phyloP scores from a whole-genome alignment of 2,329 filamentous ascomycete species.

The Fusarium ramigenum region DNA sequence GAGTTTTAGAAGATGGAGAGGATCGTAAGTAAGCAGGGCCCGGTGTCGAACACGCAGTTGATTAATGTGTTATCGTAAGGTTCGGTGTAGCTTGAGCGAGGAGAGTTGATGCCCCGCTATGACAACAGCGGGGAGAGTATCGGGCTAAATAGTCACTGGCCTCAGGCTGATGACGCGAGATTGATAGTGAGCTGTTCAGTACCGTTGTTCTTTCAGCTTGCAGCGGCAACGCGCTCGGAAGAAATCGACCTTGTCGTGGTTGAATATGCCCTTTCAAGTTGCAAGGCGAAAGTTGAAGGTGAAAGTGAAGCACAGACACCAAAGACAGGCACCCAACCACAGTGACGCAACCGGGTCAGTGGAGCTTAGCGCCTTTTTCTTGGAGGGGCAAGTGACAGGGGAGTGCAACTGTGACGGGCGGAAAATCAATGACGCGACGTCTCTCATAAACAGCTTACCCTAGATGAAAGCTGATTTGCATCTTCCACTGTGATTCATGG shows the following conservation, averaged over 20 bases:
- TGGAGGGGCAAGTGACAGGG: conserved; percentile 30
- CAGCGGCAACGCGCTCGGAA: neutral
- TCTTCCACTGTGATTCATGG: neutral
- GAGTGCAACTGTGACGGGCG: conserved; percentile 4
- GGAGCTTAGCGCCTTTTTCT: conserved; percentile 19
- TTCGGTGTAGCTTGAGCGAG: conserved; percentile 29
- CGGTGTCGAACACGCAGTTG: neutral
- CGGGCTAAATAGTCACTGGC: neutral
- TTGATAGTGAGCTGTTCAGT: neutral
- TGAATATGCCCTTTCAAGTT: neutral
- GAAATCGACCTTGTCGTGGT: neutral
- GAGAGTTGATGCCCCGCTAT: conserved; percentile 35
- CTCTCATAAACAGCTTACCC: conserved; percentile 3
- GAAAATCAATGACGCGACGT: conserved; percentile 40
- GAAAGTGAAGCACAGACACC: conserved; percentile 38
- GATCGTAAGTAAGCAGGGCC: neutral
- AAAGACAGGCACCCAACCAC: conserved; percentile 45
- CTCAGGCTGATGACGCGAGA: neutral
- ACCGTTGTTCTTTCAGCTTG: neutral
- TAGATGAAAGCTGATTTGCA: neutral
- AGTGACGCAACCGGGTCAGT: conserved; percentile 46
- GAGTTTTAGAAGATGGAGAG: neutral
- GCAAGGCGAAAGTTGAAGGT: conserved; percentile 28
- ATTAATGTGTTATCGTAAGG: conserved; percentile 17
- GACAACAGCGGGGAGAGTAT: conserved; percentile 18